These are phyloP conservation scores for Plasmopara viticola DNA, from an alignment of 352 stramenopile genomes.

Conservation along the genomic window DNA sequence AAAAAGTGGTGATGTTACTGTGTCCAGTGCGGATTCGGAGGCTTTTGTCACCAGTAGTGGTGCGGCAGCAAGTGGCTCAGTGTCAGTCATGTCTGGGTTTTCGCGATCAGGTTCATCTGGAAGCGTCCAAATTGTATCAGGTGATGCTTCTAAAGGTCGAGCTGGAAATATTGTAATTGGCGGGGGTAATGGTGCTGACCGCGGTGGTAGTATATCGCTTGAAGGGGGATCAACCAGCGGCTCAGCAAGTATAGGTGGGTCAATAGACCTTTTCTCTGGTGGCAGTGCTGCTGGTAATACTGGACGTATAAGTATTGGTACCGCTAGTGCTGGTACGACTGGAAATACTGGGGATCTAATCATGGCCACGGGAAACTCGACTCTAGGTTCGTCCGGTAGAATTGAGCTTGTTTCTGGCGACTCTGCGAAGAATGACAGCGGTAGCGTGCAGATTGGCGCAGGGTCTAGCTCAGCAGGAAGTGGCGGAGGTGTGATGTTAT, in stretches of 20 bases:
- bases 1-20: constrained; percentile 29
- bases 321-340: constrained; percentile 4
- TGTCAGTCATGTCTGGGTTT: constrained; percentile 19
- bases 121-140: constrained; percentile 20
- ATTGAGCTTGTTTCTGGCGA: constrained; percentile 14
- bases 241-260: constrained; percentile 13
- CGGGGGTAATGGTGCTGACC: constrained; percentile 16
- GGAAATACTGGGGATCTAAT: constrained; percentile 16
- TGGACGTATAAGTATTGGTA: constrained; percentile 14
- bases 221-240: constrained; percentile 16
- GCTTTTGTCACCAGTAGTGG: constrained; percentile 13
- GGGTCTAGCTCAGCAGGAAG: constrained; percentile 13
- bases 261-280: constrained; percentile 17
- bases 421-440: constrained; percentile 7
- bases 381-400: constrained; percentile 11
- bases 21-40: constrained; percentile 26
- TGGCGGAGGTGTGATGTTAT: constrained; percentile 15
- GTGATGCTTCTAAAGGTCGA: constrained; percentile 19
- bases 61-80: constrained; percentile 14
- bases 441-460: constrained; percentile 10
- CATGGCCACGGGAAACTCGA: constrained; percentile 10
- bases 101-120: constrained; percentile 16
- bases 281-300: constrained; percentile 11
- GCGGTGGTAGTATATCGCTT: constrained; percentile 21
- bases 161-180: constrained; percentile 23